phyloP scores from a whole-genome alignment of 1,284 basidiomycete genomes.

The Sporisorium iseilematis-ciliati region DNA sequence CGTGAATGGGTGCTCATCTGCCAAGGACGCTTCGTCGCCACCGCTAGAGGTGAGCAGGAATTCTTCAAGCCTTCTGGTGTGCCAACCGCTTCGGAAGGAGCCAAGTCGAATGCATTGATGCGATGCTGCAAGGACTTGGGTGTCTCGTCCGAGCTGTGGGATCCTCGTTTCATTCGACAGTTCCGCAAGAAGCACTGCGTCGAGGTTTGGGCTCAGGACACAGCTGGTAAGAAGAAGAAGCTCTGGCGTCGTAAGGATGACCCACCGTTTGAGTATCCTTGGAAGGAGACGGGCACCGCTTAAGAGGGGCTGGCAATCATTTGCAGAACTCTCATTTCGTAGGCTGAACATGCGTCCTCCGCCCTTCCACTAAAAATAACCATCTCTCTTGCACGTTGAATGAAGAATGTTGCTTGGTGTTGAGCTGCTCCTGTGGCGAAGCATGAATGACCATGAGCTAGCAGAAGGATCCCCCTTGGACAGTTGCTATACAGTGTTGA shows the following conservation, averaged over 20 bases:
- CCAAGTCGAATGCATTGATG: conserved; percentile 97
- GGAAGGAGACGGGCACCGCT: conserved; percentile 63
- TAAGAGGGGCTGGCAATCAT: conserved; percentile 9
- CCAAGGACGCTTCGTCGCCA: conserved; percentile 86
- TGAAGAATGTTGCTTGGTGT: too few species aligned
- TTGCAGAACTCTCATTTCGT: too few species aligned
- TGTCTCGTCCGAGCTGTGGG: conserved; percentile 96
- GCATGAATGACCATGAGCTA: neutral
- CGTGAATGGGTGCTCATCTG: conserved; percentile 95
- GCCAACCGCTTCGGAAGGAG: conserved; percentile 92
- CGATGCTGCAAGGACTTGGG: conserved; percentile 97
- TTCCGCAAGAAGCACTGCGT: conserved; percentile 88
- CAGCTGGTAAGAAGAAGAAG: conserved; percentile 78
- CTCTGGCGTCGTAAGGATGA: conserved; percentile 69
- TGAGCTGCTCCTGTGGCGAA: neutral
- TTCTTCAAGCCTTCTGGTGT: conserved; percentile 93
- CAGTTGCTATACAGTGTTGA: neutral
- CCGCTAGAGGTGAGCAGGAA: conserved; percentile 95
- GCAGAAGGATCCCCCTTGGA: neutral
- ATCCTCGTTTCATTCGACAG: conserved; percentile 92
- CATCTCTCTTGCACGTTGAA: too few species aligned
- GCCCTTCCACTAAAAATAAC: too few species aligned
- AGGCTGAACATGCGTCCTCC: too few species aligned
- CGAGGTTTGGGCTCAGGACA: conserved; percentile 82
- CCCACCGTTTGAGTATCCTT: conserved; percentile 66